phyloP scores from a whole-genome alignment of 163 green algal genomes.

The Prototheca wickerhamii region DNA sequence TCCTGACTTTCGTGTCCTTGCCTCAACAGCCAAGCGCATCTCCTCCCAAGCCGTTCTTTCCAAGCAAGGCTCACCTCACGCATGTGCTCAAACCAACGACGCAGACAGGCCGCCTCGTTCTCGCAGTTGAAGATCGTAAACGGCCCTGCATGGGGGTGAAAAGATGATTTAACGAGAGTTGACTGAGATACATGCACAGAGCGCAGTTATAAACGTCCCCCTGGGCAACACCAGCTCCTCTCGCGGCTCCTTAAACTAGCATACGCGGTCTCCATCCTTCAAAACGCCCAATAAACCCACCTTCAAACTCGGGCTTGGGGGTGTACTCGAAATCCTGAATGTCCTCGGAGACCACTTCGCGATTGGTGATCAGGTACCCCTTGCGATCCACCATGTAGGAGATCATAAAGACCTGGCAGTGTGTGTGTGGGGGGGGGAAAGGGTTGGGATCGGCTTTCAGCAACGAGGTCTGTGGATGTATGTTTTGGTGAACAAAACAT shows the following conservation, averaged over 20 bases:
- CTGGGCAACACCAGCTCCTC: too few relatives aligned
- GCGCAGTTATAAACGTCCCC: too few relatives aligned
- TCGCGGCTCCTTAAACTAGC: too few relatives aligned
- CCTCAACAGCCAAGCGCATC: too few relatives aligned
- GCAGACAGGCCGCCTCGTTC: constrained; percentile 69
- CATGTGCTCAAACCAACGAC: constrained; percentile 94
- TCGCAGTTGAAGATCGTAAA: constrained; percentile 90
- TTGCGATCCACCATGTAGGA: constrained; percentile 98
- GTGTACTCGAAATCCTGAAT: constrained; percentile 96
- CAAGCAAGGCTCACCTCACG: constrained; percentile 49
- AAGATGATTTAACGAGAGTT: too few relatives aligned
- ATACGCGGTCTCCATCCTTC: not conserved
- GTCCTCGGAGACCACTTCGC: constrained; percentile 81
- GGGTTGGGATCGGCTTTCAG: not conserved
- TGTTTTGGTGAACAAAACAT: too few relatives aligned
- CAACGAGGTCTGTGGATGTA: not conserved
- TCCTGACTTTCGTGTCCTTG: too few relatives aligned
- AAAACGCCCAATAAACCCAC: constrained; percentile 9
- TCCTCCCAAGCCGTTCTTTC: too few relatives aligned
- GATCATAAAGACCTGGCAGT: constrained; percentile 96
- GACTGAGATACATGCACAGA: too few relatives aligned
- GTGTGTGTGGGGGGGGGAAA: not conserved
- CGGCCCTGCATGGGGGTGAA: constrained; percentile 37
- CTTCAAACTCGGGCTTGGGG: constrained; percentile 90
- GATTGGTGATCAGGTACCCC: constrained; percentile 96